phyloP scores from a whole-genome alignment of 345 rosid genomes.

The Pugionium dolabratum region DNA sequence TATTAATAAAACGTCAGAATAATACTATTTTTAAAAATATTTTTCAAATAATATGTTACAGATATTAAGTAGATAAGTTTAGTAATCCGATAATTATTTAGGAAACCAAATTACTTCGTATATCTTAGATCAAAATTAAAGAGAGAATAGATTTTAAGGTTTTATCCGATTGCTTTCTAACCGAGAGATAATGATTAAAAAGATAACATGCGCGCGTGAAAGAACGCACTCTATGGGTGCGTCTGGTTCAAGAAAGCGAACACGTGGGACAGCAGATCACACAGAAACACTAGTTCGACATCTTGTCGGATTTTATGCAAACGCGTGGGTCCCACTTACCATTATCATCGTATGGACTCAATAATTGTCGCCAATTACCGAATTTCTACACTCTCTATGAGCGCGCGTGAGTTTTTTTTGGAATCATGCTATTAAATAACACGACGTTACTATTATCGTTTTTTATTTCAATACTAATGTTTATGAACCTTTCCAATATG shows the following conservation, averaged over 20 bases:
- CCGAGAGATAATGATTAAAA: slow-evolving; percentile 18
- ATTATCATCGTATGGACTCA: slow-evolving; percentile 28
- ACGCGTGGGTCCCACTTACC: slow-evolving; percentile 26
- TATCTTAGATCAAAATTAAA: too few species aligned
- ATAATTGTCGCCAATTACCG: slow-evolving; percentile 27
- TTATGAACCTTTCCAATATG: too few species aligned
- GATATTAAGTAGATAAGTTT: too few species aligned
- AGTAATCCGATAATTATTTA: too few species aligned
- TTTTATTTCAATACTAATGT: too few species aligned
- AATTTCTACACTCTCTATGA: not conserved
- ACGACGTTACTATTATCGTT: too few species aligned
- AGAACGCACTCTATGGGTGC: not conserved
- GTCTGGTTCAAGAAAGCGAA: slow-evolving; percentile 1
- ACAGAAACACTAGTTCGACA: slow-evolving; percentile 32
- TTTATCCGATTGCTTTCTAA: not conserved
- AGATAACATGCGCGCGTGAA: slow-evolving; percentile 37
- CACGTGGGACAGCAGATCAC: slow-evolving; percentile 41
- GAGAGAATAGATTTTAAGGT: not conserved
- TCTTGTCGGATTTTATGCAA: slow-evolving; percentile 35
- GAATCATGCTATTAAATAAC: not conserved
- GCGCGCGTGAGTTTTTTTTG: not conserved
- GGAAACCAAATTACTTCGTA: too few species aligned
- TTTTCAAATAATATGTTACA: too few species aligned
- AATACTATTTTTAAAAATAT: too few species aligned
- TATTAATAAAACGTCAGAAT: too few species aligned